These are phyloP conservation scores for Amylostereum chailletii DNA, from an alignment of 1,284 basidiomycete species.

Conservation along the genomic window DNA sequence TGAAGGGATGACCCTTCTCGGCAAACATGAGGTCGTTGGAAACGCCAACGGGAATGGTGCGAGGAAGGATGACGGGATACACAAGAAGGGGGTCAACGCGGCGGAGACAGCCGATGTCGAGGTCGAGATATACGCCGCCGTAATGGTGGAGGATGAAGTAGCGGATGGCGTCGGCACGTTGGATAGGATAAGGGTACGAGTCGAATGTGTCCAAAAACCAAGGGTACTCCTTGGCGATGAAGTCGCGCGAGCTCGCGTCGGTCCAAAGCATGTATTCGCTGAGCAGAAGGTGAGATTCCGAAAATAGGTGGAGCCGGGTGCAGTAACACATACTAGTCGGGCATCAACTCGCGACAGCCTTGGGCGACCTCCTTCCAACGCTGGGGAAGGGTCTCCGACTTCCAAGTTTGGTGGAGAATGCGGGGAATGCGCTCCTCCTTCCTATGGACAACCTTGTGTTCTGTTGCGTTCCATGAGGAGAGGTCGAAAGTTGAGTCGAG, in stretches of 20 bases:
- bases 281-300: conserved; percentile 7
- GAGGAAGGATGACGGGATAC: conserved; percentile 87
- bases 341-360: conserved; percentile 80
- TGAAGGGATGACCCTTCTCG: conserved; percentile 80
- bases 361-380: conserved; percentile 78
- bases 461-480: conserved; percentile 49
- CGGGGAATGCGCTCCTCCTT: conserved; percentile 75
- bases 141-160: conserved; percentile 97
- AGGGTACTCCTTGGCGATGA: conserved; percentile 82
- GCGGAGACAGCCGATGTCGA: conserved; percentile 93
- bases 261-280: conserved; percentile 98
- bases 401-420: conserved; percentile 99
- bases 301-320: conserved; percentile 12
- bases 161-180: conserved; percentile 94
- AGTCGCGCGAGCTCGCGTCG: conserved; percentile 82
- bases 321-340: conserved; percentile 69
- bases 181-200: conserved; percentile 88
- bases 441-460: conserved; percentile 49
- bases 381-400: conserved; percentile 78
- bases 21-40: conserved; percentile 97
- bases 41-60: conserved; percentile 93
- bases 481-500: conserved; percentile 49
- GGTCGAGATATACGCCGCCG: conserved; percentile 94
- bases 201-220: conserved; percentile 94
- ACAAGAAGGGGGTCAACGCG: conserved; percentile 83